These are phyloP conservation scores for Coniochaeta sp. DNA, from an alignment of 2,329 filamentous ascomycete genomes.

Conservation along the genomic window DNA sequence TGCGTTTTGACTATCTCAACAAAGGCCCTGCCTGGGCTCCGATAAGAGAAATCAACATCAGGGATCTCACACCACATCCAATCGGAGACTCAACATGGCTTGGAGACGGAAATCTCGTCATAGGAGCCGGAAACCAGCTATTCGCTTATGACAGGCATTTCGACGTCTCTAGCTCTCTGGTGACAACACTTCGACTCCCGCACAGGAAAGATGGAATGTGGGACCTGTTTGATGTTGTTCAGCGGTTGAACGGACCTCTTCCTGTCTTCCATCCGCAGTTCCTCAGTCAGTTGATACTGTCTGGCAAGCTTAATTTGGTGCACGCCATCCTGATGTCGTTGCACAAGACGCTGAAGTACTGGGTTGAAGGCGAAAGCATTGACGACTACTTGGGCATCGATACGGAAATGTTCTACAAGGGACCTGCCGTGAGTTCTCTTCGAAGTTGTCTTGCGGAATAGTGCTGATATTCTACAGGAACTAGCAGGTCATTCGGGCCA, in stretches of 20 bases:
- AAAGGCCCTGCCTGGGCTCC: constrained; percentile 84
- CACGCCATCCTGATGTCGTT: constrained; percentile 67
- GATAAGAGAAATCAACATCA: constrained; percentile 74
- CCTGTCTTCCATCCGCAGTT: constrained; percentile 92
- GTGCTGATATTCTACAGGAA: constrained; percentile 1
- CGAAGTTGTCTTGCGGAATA: not conserved
- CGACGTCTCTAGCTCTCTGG: constrained; percentile 52
- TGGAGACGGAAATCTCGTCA: constrained; percentile 73
- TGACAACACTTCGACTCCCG: constrained; percentile 43
- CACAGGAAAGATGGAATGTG: constrained; percentile 41
- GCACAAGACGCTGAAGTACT: constrained; percentile 73
- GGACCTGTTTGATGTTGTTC: constrained; percentile 76
- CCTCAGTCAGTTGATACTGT: constrained; percentile 76
- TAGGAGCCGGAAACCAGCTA: constrained; percentile 86
- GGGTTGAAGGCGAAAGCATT: constrained; percentile 71
- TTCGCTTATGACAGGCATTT: constrained; percentile 78
- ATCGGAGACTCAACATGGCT: constrained; percentile 94
- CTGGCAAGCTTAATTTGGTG: constrained; percentile 67
- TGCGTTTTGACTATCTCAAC: constrained; percentile 87
- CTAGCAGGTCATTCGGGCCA: not conserved
- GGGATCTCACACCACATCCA: constrained; percentile 77
- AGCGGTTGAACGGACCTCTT: constrained; percentile 77
- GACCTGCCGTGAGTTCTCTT: constrained; percentile 21
- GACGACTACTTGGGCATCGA: constrained; percentile 69
- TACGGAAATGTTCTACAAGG: constrained; percentile 50